Evolutionary conservation across 140 eudicot species (phyloP).

Genomic region (Erigeron philadelphicus): DNA sequence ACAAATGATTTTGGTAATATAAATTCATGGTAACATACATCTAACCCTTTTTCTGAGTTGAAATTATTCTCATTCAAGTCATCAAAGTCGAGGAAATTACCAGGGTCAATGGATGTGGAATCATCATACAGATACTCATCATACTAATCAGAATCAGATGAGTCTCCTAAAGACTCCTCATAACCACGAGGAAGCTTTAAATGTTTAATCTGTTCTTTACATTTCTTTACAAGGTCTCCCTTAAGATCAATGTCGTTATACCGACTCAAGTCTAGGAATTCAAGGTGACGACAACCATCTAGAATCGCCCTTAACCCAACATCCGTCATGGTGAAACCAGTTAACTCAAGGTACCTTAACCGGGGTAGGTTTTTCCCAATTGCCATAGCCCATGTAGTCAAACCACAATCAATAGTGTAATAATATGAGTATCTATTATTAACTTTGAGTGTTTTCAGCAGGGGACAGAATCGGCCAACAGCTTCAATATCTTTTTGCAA

Average conservation of each 20-base stretch:
- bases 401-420: neutral
- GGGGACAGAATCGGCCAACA: neutral
- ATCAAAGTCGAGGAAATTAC: too few relatives aligned
- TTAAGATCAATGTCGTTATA: neutral
- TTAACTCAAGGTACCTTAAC: neutral
- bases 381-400: neutral
- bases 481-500: too few relatives aligned
- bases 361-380: neutral
- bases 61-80: too few relatives aligned
- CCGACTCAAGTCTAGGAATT: neutral
- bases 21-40: too few relatives aligned
- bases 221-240: neutral
- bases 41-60: too few relatives aligned
- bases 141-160: too few relatives aligned
- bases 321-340: neutral
- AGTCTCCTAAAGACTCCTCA: neutral
- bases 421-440: neutral
- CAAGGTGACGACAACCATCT: neutral
- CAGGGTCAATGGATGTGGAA: too few relatives aligned
- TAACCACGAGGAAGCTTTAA: neutral
- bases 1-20: too few relatives aligned
- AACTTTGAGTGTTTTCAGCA: neutral
- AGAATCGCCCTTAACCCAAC: neutral
- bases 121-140: too few relatives aligned
- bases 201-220: neutral